phyloP scores from a whole-genome alignment of 495 filamentous ascomycete species.

The Xylaria curta region DNA sequence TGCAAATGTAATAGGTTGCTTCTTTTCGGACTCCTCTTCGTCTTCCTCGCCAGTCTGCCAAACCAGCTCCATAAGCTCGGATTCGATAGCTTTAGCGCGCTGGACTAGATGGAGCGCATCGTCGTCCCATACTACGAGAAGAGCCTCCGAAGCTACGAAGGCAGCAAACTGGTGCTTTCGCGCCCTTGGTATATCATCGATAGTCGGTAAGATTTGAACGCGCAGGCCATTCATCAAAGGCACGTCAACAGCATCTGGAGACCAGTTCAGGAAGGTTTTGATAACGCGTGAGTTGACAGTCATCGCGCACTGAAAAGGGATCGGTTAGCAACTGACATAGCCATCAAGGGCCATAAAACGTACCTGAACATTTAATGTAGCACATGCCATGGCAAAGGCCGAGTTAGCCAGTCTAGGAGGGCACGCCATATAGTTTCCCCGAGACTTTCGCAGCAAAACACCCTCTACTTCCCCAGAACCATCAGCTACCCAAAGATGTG shows the following conservation, averaged over 20 bases:
- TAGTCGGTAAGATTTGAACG: slow-evolving; percentile 73
- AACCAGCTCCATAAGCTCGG: slow-evolving; percentile 74
- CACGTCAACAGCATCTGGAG: slow-evolving; percentile 74
- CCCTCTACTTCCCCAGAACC: slow-evolving; percentile 70
- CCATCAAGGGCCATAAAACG: background rate
- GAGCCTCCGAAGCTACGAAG: slow-evolving; percentile 70
- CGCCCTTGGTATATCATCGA: slow-evolving; percentile 69
- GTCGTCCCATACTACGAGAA: slow-evolving; percentile 80
- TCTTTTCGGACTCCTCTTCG: slow-evolving; percentile 56
- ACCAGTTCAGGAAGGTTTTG: slow-evolving; percentile 74
- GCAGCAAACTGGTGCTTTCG: slow-evolving; percentile 79
- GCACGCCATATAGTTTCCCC: slow-evolving; percentile 71
- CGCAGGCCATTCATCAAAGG: slow-evolving; percentile 75
- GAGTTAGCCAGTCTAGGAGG: slow-evolving; percentile 66
- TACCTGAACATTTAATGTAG: slow-evolving; percentile 73
- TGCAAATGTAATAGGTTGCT: slow-evolving; percentile 47
- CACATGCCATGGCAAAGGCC: slow-evolving; percentile 64
- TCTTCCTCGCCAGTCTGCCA: slow-evolving; percentile 63
- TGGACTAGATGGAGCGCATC: slow-evolving; percentile 71
- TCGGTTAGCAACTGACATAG: background rate
- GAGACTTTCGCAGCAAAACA: slow-evolving; percentile 70
- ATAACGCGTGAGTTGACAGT: slow-evolving; percentile 78
- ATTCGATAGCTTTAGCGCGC: slow-evolving; percentile 71
- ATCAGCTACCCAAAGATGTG: slow-evolving; percentile 72
- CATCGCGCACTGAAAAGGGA: slow-evolving; percentile 67